Percentiles rank a stretch among this genome's conserved stretches.
Conservation (phyloP, 1,284 basidiomycete species). For the Ceratobasidium sp. region DNA sequence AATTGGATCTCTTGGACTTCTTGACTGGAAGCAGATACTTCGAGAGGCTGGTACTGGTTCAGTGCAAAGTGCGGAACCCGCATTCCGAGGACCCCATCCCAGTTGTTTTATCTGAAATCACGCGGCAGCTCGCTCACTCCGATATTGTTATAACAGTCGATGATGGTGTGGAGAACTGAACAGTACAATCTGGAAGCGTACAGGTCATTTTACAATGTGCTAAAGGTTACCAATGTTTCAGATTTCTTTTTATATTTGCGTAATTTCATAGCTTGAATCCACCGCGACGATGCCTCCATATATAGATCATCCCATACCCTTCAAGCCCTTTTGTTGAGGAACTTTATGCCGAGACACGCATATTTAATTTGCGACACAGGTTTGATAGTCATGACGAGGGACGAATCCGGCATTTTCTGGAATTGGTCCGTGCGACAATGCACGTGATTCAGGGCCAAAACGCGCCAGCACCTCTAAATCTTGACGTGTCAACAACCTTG, state of each 20-base stretch:
- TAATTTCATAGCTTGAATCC: too few species aligned
- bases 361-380: too few species aligned
- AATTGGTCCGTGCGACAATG: background rate
- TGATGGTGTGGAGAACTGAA: background rate
- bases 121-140: background rate
- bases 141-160: background rate
- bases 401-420: too few species aligned
- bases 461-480: background rate
- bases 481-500: conserved; percentile 22
- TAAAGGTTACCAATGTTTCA: too few species aligned
- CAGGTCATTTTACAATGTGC: background rate
- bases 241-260: too few species aligned
- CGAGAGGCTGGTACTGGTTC: background rate
- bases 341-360: too few species aligned
- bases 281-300: too few species aligned
- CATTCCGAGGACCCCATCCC: background rate
- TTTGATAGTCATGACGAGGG: too few species aligned
- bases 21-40: conserved; percentile 3
- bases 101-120: background rate
- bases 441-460: conserved; percentile 9
- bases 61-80: background rate
- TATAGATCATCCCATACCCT: too few species aligned
- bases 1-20: background rate
- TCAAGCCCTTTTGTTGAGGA: too few species aligned
- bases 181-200: background rate